Evolutionary conservation across 441 rosid genomes (phyloP).

Genomic region (Mallotus japonicus): DNA sequence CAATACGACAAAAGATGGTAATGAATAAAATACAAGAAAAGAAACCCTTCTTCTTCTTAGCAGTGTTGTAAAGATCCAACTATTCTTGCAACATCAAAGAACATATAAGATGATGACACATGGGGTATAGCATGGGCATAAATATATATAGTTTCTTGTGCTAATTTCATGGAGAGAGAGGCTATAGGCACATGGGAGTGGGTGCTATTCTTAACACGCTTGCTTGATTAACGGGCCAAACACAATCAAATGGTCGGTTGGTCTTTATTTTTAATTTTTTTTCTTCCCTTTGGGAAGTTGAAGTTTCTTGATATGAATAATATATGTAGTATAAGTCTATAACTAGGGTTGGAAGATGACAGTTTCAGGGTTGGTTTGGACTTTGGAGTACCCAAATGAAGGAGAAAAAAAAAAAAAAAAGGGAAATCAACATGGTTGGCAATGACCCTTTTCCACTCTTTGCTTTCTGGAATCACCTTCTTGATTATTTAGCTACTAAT

Average conservation of each 20-base stretch:
- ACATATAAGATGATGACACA: constrained; percentile 26
- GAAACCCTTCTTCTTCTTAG: not conserved
- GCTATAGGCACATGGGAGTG: constrained; percentile 49
- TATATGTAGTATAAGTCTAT: not conserved
- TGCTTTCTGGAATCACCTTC: too few relatives aligned
- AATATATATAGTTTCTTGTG: constrained; percentile 20
- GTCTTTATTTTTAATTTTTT: not conserved
- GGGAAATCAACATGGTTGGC: not conserved
- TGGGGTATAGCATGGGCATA: constrained; percentile 19
- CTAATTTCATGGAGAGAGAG: constrained; percentile 30
- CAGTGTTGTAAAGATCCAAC: not conserved
- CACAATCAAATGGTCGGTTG: constrained; percentile 36
- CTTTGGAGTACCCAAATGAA: not conserved
- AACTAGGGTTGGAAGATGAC: not conserved
- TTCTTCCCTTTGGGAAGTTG: not conserved
- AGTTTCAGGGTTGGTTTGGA: constrained; percentile 14
- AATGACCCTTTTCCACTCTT: not conserved
- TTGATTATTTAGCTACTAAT: too few relatives aligned
- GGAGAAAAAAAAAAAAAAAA: not conserved
- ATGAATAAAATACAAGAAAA: not conserved
- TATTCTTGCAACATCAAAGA: not conserved
- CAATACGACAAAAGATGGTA: constrained; percentile 32
- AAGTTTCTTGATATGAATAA: constrained; percentile 3
- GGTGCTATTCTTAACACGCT: constrained; percentile 38
- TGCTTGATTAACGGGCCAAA: constrained; percentile 59